A percentile compares a stretch with the other conserved stretches of the same genome.
Conservation (phyloP, 1,139 yeast genomes). For the Debaryomycetaceae sp. region DNA sequence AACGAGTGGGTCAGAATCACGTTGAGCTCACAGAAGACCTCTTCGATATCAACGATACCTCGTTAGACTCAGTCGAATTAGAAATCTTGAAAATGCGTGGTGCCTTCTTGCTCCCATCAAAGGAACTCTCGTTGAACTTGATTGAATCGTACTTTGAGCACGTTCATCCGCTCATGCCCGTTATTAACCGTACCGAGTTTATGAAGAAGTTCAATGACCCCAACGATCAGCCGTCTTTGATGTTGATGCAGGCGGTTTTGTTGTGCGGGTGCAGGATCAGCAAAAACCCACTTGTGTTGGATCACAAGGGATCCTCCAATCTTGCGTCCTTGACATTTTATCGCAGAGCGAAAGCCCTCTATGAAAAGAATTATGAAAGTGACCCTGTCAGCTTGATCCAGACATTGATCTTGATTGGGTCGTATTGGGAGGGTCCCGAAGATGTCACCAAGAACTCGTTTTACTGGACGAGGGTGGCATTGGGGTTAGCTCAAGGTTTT, state of each 20-base stretch:
- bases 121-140: slow-evolving; percentile 57
- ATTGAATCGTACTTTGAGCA: slow-evolving; percentile 61
- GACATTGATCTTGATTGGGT: slow-evolving; percentile 59
- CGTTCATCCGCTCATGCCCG: slow-evolving; percentile 69
- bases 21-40: slow-evolving; percentile 39
- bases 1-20: slow-evolving; percentile 43
- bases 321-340: slow-evolving; percentile 64
- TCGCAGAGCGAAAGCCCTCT: slow-evolving; percentile 73
- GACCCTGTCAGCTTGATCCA: slow-evolving; percentile 67
- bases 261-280: slow-evolving; percentile 68
- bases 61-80: slow-evolving; percentile 61
- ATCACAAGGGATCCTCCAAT: slow-evolving; percentile 51
- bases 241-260: slow-evolving; percentile 65
- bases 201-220: slow-evolving; percentile 56
- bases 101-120: slow-evolving; percentile 65
- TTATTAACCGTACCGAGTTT: slow-evolving; percentile 62
- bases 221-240: slow-evolving; percentile 60
- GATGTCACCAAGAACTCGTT: slow-evolving; percentile 70
- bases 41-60: slow-evolving; percentile 32
- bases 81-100: slow-evolving; percentile 67
- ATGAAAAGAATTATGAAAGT: slow-evolving; percentile 68
- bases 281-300: slow-evolving; percentile 52
- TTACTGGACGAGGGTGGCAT: slow-evolving; percentile 75
- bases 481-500: slow-evolving; percentile 73
- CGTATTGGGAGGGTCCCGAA: slow-evolving; percentile 79